phyloP scores from a whole-genome alignment of 179 eudicot species.

The Gypsophila paniculata region DNA sequence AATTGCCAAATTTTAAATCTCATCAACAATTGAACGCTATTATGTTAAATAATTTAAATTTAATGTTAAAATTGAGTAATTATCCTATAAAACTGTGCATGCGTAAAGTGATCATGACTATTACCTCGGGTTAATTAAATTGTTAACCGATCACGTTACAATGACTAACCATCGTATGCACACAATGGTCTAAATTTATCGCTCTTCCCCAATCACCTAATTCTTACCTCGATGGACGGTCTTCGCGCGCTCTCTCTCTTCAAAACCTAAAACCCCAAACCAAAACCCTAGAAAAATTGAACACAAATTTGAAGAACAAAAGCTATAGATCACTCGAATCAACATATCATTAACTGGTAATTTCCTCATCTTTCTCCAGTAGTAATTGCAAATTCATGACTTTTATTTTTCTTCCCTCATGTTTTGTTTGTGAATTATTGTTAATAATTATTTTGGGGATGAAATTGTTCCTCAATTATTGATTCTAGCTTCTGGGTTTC shows the following conservation, averaged over 20 bases:
- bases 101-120: no score
- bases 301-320: no score
- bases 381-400: background rate
- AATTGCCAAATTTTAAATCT: no score
- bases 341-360: background rate
- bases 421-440: background rate
- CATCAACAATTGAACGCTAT: no score
- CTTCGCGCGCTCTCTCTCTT: background rate
- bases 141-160: no score
- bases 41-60: no score
- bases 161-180: no score
- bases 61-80: no score
- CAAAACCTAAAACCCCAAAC: background rate
- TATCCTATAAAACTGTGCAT: no score
- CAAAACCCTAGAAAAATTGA: conserved; percentile 9
- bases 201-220: background rate
- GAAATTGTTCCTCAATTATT: no score
- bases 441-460: background rate
- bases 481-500: background rate
- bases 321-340: background rate
- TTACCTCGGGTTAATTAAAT: no score
- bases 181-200: no score
- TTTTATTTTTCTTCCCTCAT: background rate
- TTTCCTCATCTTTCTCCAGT: background rate
- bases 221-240: background rate